Base-by-base conservation (phyloP, 2,329 filamentous ascomycete species). In the Aspergillus bombycis region DNA sequence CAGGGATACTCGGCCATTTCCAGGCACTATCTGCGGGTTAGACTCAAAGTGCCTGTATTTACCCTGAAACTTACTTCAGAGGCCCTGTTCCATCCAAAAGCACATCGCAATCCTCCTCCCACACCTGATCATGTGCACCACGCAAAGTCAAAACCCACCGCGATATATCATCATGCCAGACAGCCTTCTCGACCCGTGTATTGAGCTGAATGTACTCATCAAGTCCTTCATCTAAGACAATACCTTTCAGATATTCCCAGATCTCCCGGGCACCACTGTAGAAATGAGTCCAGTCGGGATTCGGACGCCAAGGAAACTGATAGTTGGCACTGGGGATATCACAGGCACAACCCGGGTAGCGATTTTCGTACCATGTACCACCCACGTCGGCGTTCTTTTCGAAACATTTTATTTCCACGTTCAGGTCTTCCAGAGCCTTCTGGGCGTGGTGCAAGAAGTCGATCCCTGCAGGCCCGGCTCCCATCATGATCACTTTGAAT, bases 1-100 rank as follows among this genome's bases (percentile, higher is more conserved):
- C 83, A 3, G 74, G 71, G 23, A 85, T 80, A 34, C 78, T 72
- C 16, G 81, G 81, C 77, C 78, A 83, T 58, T 77, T 77, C 77
- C 74, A 81, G 38, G 74, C 71, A 60, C 55, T 62, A 70, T 28
- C 4, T 28, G 26, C 5, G 5, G 4, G 26, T 28, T 28, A 28
- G 26, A 28, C 26, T 28, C 26, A 5, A 28, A 3, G 4, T 5
- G 5, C 26, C 26, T 28, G 26, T 28, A 28, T 5, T 5, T 5
- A n/a, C 26, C 26, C 26, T 28, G 26, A 28, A 28, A 28, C 26
- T 28, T 28, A 28, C 26, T 28, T 28, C 26, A 28, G 26, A 28
- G 26, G 26, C 26, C 26, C 26, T 28, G 26, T 28, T 28, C 26
- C 26, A 28, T 28, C 26, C 26, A 28, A 28, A 28, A 28, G 26